Conservation (phyloP, 176 grass and related monocot genomes). For the Coix lacrymajobi region DNA sequence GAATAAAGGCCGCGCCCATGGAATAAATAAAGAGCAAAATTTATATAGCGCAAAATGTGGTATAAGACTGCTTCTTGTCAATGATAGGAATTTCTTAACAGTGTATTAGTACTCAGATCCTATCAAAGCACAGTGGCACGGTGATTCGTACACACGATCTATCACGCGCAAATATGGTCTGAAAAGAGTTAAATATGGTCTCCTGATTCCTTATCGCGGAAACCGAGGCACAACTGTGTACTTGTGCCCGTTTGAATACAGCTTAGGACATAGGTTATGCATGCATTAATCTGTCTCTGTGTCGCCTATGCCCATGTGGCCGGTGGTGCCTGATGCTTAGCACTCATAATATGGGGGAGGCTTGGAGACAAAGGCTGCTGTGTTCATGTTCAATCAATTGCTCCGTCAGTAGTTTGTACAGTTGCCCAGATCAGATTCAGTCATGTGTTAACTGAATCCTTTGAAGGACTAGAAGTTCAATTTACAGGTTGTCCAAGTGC, state of each 20-base stretch:
- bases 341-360: conserved; percentile 9
- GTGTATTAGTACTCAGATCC: conserved; percentile 28
- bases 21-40: conserved; percentile 40
- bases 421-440: conserved; percentile 20
- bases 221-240: conserved; percentile 44
- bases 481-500: background rate
- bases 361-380: conserved; percentile 46
- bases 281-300: conserved; percentile 22
- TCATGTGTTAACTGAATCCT: conserved; percentile 16
- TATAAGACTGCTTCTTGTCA: conserved; percentile 1
- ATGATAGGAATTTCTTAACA: conserved; percentile 18
- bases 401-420: conserved; percentile 24
- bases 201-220: conserved; percentile 39
- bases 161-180: conserved; percentile 1
- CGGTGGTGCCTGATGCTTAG: conserved; percentile 22
- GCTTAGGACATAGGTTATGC: conserved; percentile 35
- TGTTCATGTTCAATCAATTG: conserved; percentile 43
- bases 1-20: conserved; percentile 34
- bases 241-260: conserved; percentile 36
- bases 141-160: conserved; percentile 15
- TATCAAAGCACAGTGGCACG: background rate
- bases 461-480: background rate
- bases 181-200: conserved; percentile 8
- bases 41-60: conserved; percentile 11
- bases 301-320: conserved; percentile 34